These are phyloP conservation scores for Termitomyces sp. DNA, from an alignment of 768 basidiomycete species.

Conservation along the genomic window DNA sequence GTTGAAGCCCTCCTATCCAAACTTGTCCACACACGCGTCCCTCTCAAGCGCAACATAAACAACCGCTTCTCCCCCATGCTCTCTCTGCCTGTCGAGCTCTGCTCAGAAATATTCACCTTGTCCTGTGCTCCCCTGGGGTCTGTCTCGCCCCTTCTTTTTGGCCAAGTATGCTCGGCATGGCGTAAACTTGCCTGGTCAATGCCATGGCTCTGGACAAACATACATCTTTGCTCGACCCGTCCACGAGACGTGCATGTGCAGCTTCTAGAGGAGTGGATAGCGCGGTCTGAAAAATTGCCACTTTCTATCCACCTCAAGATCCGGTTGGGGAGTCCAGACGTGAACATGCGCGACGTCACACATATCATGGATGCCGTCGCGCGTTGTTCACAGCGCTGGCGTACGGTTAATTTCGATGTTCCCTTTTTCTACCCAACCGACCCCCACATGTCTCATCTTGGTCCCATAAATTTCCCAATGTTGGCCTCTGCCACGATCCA, in stretches of 20 bases:
- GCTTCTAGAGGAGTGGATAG: conserved; percentile 22
- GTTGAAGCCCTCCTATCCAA: conserved; percentile 8
- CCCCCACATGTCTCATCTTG: conserved; percentile 5
- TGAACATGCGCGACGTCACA: conserved; percentile 3
- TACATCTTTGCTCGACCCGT: conserved; percentile 15
- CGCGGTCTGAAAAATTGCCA: conserved; percentile 19
- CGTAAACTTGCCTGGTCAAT: conserved; percentile 24
- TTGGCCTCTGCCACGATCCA: conserved; percentile 4
- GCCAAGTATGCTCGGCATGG: conserved; percentile 22
- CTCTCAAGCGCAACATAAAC: conserved; percentile 15
- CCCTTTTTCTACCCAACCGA: conserved; percentile 13
- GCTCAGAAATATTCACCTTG: conserved; percentile 14
- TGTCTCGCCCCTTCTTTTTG: conserved; percentile 16
- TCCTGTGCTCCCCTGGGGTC: conserved; percentile 7
- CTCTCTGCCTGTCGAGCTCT: conserved; percentile 15
- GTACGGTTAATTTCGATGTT: conserved; percentile 11
- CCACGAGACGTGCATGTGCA: conserved; percentile 13
- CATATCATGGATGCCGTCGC: conserved; percentile 14
- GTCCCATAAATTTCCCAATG: conserved; percentile 9
- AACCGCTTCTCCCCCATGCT: conserved; percentile 10
- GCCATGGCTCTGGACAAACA: conserved; percentile 21
- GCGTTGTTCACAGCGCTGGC: conserved; percentile 12
- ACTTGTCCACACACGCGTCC: conserved; percentile 9
- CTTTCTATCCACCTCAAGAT: conserved; percentile 8
- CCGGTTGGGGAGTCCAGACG: not conserved